Percentiles rank a stretch among this genome's conserved stretches.
Conservation (phyloP, 2,329 filamentous ascomycete genomes). For the Claviceps sp. region DNA sequence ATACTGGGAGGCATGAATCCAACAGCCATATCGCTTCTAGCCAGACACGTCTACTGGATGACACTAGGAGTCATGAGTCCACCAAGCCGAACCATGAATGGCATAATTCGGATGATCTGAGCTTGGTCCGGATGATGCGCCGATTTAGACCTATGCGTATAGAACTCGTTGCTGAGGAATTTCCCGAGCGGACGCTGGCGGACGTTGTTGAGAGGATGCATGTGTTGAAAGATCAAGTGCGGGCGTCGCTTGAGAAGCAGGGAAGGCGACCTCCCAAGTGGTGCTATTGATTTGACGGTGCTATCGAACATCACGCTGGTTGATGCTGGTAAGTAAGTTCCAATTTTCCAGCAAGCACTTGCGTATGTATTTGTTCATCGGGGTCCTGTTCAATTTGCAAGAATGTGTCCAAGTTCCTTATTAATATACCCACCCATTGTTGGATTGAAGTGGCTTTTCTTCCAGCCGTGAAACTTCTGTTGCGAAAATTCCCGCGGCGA, state of each 20-base stretch:
- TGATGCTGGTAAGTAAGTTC: too few species aligned
- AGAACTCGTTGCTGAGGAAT: constrained; percentile 4
- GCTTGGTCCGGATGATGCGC: constrained; percentile 13
- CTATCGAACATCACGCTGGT: too few species aligned
- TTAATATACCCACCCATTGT: too few species aligned
- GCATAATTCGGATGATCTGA: constrained; percentile 15
- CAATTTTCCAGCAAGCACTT: too few species aligned
- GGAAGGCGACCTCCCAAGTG: constrained; percentile 13
- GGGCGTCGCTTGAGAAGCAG: constrained; percentile 9
- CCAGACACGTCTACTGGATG: neutral
- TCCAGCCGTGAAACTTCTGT: too few species aligned
- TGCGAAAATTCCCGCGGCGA: too few species aligned
- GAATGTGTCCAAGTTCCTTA: too few species aligned
- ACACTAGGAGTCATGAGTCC: neutral
- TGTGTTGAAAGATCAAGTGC: constrained; percentile 11
- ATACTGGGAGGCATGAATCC: neutral
- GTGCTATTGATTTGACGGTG: constrained; percentile 10
- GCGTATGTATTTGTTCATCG: too few species aligned
- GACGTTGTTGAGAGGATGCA: constrained; percentile 12
- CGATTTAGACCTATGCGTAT: constrained; percentile 8
- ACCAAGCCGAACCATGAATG: constrained; percentile 10
- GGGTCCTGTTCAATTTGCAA: too few species aligned
- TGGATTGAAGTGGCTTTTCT: too few species aligned
- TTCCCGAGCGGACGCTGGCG: constrained; percentile 9
- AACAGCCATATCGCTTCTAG: neutral